Evolutionary conservation across 768 basidiomycete species (phyloP), one percentile per base, ranked within the genome.

Genomic region (Amanita inopinata): DNA sequence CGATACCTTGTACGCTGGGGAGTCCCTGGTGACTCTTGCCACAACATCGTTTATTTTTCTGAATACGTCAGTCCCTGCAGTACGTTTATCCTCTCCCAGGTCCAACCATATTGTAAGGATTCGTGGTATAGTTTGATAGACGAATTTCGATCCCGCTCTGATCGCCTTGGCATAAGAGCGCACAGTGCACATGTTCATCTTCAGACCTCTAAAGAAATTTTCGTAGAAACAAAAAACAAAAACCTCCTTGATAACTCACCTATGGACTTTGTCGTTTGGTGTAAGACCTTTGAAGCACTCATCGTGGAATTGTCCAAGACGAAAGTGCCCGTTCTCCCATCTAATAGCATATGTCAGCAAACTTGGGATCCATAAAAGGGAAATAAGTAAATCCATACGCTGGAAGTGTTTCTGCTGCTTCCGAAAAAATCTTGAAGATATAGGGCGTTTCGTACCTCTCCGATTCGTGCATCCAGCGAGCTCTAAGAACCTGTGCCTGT

Each of bases 51-150:
- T 84, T 46, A 89, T 71, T 55, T 71, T 76, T 19, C 52, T 56
- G 52, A 74, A 84, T 1, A 60, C 45, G 14, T 73, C 61, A 10
- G 62, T 57, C 3, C 53, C 50, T 5, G 54, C 49, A 9, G 54
- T 49, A 2, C 44, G 49, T 38, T 51, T 50, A 46, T 72, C 63
- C 54, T 91, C 91, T n/a, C 83, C 91, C 46, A 87, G 59, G 58
- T 96, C 92, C 38, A 98, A 64, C 92, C 93, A 99, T 22, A 99
- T 76, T 0, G 92, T 98, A 6, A 99, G 70, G 48, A 97, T 70
- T 30, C 96, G 80, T 0, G 96, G 93, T 47, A 99, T 78, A 0
- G 91, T 90, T 57, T 94, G 94, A 58, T 94, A 98, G 17, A 94
- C 82, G 58, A 84, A 96, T 67, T 99, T 99, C 27, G 92, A 89